Evolutionary conservation across 208 protist species (phyloP).

Genomic region (Perkinsela sp.): DNA sequence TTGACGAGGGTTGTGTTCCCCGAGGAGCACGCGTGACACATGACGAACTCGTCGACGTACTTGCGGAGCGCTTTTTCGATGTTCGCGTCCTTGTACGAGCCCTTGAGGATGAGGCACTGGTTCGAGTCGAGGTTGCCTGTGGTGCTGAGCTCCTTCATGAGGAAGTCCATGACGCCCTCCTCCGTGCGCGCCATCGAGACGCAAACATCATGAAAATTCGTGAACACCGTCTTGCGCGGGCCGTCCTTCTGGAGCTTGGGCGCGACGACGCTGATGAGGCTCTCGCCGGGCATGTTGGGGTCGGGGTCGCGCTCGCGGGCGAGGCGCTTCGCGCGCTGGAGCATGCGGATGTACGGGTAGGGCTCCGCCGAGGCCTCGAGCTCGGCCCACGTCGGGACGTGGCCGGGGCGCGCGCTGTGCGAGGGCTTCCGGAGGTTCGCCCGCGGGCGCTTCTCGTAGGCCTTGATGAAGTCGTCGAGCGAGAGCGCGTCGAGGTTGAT

Average conservation of each 20-base stretch:
- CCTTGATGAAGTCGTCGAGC: neutral
- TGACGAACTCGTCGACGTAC: slow-evolving; percentile 63
- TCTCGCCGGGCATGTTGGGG: slow-evolving; percentile 6
- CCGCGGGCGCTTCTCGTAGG: neutral
- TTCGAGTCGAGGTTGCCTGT: slow-evolving; percentile 46
- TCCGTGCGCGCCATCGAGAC: slow-evolving; percentile 34
- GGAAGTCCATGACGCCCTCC: slow-evolving; percentile 61
- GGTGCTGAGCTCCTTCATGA: slow-evolving; percentile 60
- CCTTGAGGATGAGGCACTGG: slow-evolving; percentile 49
- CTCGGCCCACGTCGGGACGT: neutral
- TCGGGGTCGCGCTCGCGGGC: slow-evolving; percentile 2
- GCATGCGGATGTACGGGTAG: neutral
- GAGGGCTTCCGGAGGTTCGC: neutral
- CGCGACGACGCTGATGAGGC: slow-evolving; percentile 16
- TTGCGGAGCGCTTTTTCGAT: slow-evolving; percentile 44
- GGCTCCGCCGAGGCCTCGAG: neutral
- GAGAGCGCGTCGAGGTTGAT: neutral
- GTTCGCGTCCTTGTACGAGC: slow-evolving; percentile 12
- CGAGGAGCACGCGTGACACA: slow-evolving; percentile 54
- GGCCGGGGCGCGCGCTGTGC: neutral
- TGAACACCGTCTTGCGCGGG: slow-evolving; percentile 64
- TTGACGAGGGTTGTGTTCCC: slow-evolving; percentile 56
- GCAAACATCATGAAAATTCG: slow-evolving; percentile 65
- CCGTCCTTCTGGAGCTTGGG: slow-evolving; percentile 48
- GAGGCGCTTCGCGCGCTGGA: neutral